Evolutionary conservation across 2,329 filamentous ascomycete species (phyloP), one percentile per base, ranked within the genome.

Genomic region (Fusarium sp.): DNA sequence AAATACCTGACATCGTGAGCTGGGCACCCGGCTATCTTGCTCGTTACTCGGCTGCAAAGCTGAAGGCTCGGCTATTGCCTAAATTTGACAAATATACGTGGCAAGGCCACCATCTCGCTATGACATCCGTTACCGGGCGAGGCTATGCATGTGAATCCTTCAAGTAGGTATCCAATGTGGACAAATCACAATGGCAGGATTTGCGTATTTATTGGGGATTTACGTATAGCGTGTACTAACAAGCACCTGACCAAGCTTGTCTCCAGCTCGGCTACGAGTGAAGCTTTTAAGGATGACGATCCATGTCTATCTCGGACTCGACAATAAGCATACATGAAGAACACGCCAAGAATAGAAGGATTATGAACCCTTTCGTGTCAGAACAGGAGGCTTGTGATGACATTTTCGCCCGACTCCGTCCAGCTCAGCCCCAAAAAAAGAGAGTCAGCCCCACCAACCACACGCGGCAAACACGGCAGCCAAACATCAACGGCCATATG

Each of bases 151-250:
- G 39, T 39, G 32, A 34, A 42, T 30, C 14, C n/a, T 39, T 0
- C 10, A 4, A 11, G 5, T 0, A 28, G 18, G 6, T 0, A 18
- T 26, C 13, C 3, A n/a, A n/a, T 38, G 10, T 12, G n/a, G 2
- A 22, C 45, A 22, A 63, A n/a, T 26, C 5, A 26, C 1, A 30
- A 30, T 12, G 1, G 3, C 13, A 48, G 18, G 30, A 51, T 66
- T 67, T 59, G n/a, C 51, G 62, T 60, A 67, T 66, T 45, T 51
- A 5, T 24, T n/a, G n/a, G 30, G 34, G 14, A 30, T 66, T 64
- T 66, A 14, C 48, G 41, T 15, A 66, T 58, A 20, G 30, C 41
- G 30, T 12, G 36, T 50, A 22, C 9, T 17, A 34, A 0, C 14
- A 51, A 34, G 39, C 50, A 34, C 26, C 8, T 28, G 6, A 15